Conservation (phyloP, 2,329 filamentous ascomycete genomes). For the Hymenoscyphus occultus region DNA sequence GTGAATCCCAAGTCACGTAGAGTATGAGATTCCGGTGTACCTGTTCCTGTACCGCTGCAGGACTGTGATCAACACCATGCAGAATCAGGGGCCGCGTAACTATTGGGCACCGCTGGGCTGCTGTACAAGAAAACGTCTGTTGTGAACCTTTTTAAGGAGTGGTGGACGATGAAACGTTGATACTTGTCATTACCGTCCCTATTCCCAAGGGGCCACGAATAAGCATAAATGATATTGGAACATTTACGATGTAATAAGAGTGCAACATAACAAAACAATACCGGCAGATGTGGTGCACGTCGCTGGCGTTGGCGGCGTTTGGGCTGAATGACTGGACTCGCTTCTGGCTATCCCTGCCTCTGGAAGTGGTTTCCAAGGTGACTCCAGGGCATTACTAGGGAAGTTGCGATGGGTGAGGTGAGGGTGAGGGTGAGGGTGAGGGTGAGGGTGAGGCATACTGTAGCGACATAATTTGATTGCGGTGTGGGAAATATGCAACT, state of each 20-base stretch:
- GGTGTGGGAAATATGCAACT: too few species aligned
- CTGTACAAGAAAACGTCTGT: not conserved
- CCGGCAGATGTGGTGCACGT: not conserved
- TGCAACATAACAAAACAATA: constrained; percentile 3
- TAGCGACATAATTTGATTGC: too few species aligned
- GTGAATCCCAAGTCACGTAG: not conserved
- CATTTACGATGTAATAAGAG: not conserved
- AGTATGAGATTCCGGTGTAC: constrained; percentile 1
- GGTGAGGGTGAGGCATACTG: too few species aligned
- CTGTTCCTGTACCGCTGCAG: not conserved
- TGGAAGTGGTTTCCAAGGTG: not conserved
- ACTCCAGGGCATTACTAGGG: too few species aligned
- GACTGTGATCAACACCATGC: not conserved
- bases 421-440: too few species aligned
- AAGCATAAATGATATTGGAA: constrained; percentile 2
- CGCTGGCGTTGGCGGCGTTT: not conserved
- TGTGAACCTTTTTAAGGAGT: not conserved
- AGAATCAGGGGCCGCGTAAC: not conserved
- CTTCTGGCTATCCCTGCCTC: not conserved
- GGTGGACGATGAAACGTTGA: not conserved
- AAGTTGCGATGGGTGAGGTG: too few species aligned
- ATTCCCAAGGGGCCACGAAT: not conserved
- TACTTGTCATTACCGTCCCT: too few species aligned
- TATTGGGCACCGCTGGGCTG: not conserved
- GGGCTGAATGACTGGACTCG: not conserved